phyloP scores from a whole-genome alignment of 805 yeast species.

The Saccharomycopsis vini region DNA sequence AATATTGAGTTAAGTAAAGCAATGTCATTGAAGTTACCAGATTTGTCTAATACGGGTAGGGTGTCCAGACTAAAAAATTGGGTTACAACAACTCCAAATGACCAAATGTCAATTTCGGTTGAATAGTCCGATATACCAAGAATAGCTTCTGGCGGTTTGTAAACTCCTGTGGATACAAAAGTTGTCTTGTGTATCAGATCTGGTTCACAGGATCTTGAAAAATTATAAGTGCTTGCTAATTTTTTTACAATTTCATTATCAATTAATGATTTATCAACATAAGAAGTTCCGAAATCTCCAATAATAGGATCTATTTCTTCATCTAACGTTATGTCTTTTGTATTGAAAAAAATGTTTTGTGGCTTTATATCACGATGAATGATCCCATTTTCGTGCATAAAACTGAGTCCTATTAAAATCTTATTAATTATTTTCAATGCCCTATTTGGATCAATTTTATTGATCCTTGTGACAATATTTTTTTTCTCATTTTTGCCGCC shows the following conservation, averaged over 20 bases:
- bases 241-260: slow-evolving; percentile 24
- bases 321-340: slow-evolving; percentile 18
- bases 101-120: slow-evolving; percentile 60
- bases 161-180: slow-evolving; percentile 48
- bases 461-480: slow-evolving; percentile 2
- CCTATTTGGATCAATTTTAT: slow-evolving; percentile 4
- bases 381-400: slow-evolving; percentile 51
- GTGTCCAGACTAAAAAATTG: slow-evolving; percentile 36
- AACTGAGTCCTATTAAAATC: slow-evolving; percentile 36
- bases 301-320: slow-evolving; percentile 28
- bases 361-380: slow-evolving; percentile 75
- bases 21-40: slow-evolving; percentile 44
- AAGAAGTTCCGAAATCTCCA: slow-evolving; percentile 66
- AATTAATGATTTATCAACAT: slow-evolving; percentile 24
- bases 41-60: slow-evolving; percentile 30
- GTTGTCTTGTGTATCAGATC: slow-evolving; percentile 7
- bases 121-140: slow-evolving; percentile 50
- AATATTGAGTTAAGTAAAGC: slow-evolving; percentile 48
- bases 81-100: slow-evolving; percentile 55
- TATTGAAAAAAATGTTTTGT: slow-evolving; percentile 45
- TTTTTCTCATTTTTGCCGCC: slow-evolving; percentile 18
- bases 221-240: neutral
- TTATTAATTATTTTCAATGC: slow-evolving; percentile 28
- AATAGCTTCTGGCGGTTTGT: slow-evolving; percentile 67
- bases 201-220: slow-evolving; percentile 3